Percentiles rank a stretch among this genome's conserved stretches.
Evolutionary conservation across 768 basidiomycete genomes (phyloP).

Genomic region (Rhizopogon vesiculosus): DNA sequence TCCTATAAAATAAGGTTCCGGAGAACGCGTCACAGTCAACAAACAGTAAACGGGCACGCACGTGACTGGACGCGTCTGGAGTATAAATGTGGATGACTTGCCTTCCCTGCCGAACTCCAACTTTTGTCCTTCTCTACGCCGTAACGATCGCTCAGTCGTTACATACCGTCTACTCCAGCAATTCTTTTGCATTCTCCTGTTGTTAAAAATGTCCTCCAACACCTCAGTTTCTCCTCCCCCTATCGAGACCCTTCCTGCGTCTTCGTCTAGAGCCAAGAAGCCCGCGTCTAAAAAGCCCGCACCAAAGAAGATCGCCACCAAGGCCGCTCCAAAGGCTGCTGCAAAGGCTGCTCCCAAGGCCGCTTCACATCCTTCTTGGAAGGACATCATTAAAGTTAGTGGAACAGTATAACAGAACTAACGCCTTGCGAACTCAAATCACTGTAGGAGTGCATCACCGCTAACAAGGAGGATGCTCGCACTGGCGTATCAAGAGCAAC

Average conservation of each 20-base stretch:
- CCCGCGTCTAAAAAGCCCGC: constrained; percentile 19
- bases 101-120: neutral
- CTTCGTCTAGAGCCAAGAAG: constrained; percentile 26
- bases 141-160: neutral
- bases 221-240: constrained; percentile 8
- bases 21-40: constrained; percentile 3
- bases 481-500: constrained; percentile 66
- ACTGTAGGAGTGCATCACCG: constrained; percentile 63
- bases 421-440: neutral
- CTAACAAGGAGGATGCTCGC: constrained; percentile 59
- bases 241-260: constrained; percentile 3
- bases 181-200: neutral
- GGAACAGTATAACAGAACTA: neutral
- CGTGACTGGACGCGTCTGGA: constrained; percentile 5
- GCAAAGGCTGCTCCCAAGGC: constrained; percentile 10
- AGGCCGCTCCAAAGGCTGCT: constrained; percentile 22
- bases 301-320: constrained; percentile 2
- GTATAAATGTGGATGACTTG: constrained; percentile 1
- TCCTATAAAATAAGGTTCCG: constrained; percentile 4
- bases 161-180: neutral
- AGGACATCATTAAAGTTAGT: constrained; percentile 48
- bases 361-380: constrained; percentile 45
- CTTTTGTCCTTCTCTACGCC: neutral
- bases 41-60: constrained; percentile 4
- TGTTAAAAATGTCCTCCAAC: constrained; percentile 5